These are phyloP conservation scores for Cicer yamashitae DNA, from an alignment of 306 rosid genomes.

Conservation along the genomic window DNA sequence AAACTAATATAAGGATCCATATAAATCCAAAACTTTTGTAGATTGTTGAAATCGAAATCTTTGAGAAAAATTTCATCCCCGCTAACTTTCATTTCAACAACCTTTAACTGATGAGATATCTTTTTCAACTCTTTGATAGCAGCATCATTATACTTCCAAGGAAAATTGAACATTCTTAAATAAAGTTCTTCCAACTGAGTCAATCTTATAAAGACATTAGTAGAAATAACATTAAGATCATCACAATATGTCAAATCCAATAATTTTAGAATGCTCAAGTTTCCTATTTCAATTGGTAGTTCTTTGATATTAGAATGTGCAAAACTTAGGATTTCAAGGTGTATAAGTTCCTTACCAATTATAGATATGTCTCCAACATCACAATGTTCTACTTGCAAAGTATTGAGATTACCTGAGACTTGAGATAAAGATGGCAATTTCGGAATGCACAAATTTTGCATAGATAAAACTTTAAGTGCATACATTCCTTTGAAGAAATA, in stretches of 20 bases:
- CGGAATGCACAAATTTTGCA: neutral
- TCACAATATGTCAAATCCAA: conserved; percentile 39
- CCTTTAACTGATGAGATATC: conserved; percentile 24
- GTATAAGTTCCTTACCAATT: conserved; percentile 29
- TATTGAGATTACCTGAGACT: neutral
- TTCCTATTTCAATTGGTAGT: conserved; percentile 36
- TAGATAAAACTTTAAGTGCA: neutral
- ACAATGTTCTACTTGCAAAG: conserved; percentile 2
- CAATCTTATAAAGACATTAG: conserved; percentile 19
- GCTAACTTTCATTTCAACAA: conserved; percentile 3
- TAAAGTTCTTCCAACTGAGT: conserved; percentile 43
- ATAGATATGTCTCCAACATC: conserved; percentile 30
- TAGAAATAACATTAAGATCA: conserved; percentile 4
- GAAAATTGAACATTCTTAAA: conserved; percentile 17
- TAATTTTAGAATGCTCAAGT: neutral
- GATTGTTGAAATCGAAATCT: neutral
- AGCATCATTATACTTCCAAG: neutral
- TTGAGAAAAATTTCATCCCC: neutral
- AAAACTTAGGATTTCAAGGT: conserved; percentile 39
- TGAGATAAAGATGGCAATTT: neutral
- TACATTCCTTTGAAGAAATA: neutral
- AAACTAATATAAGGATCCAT: neutral
- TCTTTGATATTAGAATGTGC: conserved; percentile 26
- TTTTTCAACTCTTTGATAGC: conserved; percentile 25
- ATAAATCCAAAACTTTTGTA: conserved; percentile 31